Conservation (phyloP, 208 protist genomes). For the Trypanosoma caninum region DNA sequence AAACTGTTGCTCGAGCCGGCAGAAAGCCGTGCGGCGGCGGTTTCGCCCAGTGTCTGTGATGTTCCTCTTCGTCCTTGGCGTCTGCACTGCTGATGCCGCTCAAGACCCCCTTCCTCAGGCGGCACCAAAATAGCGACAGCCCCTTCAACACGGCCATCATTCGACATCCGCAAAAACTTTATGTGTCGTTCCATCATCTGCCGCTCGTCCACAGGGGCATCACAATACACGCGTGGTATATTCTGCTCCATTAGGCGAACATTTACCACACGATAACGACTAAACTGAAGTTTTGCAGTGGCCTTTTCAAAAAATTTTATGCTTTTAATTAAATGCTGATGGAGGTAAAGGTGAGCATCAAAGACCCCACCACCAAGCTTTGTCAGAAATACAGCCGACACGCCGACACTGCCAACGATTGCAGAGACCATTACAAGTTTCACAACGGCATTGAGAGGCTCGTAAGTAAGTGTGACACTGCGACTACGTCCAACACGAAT, state of each 20-base stretch:
- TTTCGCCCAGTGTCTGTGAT: constrained; percentile 1
- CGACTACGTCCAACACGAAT: constrained; percentile 61
- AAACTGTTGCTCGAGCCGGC: background rate
- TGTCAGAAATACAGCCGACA: constrained; percentile 82
- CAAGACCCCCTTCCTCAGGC: constrained; percentile 57
- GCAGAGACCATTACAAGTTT: constrained; percentile 78
- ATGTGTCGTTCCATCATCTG: constrained; percentile 48
- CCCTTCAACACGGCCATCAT: constrained; percentile 62
- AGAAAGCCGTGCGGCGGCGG: background rate
- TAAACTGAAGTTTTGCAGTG: constrained; percentile 36
- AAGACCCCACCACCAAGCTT: constrained; percentile 71
- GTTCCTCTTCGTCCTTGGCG: background rate
- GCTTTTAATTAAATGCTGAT: constrained; percentile 66
- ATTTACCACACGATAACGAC: constrained; percentile 55
- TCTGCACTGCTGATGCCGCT: background rate
- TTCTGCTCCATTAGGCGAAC: constrained; percentile 72
- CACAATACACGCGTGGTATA: constrained; percentile 49
- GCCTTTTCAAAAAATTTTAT: constrained; percentile 46
- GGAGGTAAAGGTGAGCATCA: constrained; percentile 81
- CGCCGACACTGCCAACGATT: constrained; percentile 69
- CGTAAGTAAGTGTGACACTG: constrained; percentile 81
- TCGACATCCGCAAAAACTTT: constrained; percentile 47
- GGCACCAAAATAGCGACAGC: constrained; percentile 45
- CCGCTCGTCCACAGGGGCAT: constrained; percentile 23
- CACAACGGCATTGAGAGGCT: constrained; percentile 60